Percentiles rank a stretch among this genome's conserved stretches.
Conservation (phyloP, 768 basidiomycete genomes). For the Mrakia gelida region DNA sequence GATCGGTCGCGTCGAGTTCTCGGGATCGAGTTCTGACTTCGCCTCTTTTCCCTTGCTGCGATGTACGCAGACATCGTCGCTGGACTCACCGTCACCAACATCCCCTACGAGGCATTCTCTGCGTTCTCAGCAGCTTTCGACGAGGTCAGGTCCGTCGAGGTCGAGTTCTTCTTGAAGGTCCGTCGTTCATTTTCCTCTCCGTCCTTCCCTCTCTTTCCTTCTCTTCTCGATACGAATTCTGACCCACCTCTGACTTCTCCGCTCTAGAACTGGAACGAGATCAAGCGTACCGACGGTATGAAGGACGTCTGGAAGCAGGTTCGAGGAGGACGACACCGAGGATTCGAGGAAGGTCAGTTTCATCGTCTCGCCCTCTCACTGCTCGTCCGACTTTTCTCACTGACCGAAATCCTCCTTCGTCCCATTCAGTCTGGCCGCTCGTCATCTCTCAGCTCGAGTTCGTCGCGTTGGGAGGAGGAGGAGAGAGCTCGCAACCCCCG, state of each 20-base stretch:
- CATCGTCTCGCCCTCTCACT: neutral
- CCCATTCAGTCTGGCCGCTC: slow-evolving; percentile 24
- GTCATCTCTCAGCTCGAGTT: slow-evolving; percentile 30
- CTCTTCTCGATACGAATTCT: too few relatives aligned
- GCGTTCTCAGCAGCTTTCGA: slow-evolving; percentile 77
- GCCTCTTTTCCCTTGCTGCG: neutral
- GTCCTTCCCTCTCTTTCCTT: too few relatives aligned
- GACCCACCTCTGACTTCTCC: too few relatives aligned
- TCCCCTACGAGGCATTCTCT: slow-evolving; percentile 80
- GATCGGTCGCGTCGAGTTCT: neutral
- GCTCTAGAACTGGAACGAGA: slow-evolving; percentile 66
- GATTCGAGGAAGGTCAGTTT: slow-evolving; percentile 27
- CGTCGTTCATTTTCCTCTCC: neutral
- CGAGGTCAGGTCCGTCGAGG: slow-evolving; percentile 65
- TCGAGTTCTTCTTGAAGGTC: slow-evolving; percentile 36
- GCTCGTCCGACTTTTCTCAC: neutral
- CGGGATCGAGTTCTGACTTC: neutral
- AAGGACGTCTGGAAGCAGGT: slow-evolving; percentile 57
- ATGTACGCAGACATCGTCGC: slow-evolving; percentile 56
- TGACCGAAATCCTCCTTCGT: neutral
- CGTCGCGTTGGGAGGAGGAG: slow-evolving; percentile 8
- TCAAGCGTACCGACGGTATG: slow-evolving; percentile 79
- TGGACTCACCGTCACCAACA: slow-evolving; percentile 70
- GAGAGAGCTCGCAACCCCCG: neutral
- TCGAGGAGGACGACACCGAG: slow-evolving; percentile 68